Evolutionary conservation across 176 grass and related monocot species (phyloP), one percentile per base, ranked within the genome.

Genomic region (Luzula sylvatica): DNA sequence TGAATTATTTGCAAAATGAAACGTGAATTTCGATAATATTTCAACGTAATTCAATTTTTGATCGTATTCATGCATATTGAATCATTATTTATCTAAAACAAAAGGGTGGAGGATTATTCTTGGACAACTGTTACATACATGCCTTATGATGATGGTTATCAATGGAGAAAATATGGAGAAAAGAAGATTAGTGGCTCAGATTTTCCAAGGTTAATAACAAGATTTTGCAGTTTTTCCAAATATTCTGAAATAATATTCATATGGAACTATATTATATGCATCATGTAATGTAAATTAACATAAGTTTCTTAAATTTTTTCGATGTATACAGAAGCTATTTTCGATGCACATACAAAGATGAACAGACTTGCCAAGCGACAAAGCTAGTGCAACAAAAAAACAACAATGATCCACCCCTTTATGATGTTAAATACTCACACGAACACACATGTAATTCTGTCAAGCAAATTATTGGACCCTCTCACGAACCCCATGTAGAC

Each of bases 141-240:
- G 5, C 87, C 87, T 9, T 82, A 83, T 51, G 67, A 68, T 43
- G 87, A 94, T 38, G 82, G 87, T 0, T 80, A 77, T 67, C 87
- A 87, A 55, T 94, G 87, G 87, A 87, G 87, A 56, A 94, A 94
- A 65, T 94, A 87, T 49, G 87, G 87, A 45, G 74, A 94, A 62
- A 94, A 94, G 78, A 87, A 79, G 61, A 83, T 87, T 68, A 73
- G 53, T 50, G 75, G 63, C 38, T 75, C 78, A 55, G 66, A 54
- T 60, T 83, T 73, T 73, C 67, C 82, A 49, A 87, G 87, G 87
- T 94, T 18, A 13, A n/a, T n/a, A n/a, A n/a, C n/a, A n/a, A n/a
- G 28, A 15, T 39, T 15, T 55, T 20, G 46, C 16, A 22, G 53
- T 24, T 42, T 27, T 25, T 15, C 20, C 15, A n/a, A 23, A 43